These are phyloP conservation scores for Salix koriyanagi DNA, from an alignment of 345 rosid species.

Conservation along the genomic window DNA sequence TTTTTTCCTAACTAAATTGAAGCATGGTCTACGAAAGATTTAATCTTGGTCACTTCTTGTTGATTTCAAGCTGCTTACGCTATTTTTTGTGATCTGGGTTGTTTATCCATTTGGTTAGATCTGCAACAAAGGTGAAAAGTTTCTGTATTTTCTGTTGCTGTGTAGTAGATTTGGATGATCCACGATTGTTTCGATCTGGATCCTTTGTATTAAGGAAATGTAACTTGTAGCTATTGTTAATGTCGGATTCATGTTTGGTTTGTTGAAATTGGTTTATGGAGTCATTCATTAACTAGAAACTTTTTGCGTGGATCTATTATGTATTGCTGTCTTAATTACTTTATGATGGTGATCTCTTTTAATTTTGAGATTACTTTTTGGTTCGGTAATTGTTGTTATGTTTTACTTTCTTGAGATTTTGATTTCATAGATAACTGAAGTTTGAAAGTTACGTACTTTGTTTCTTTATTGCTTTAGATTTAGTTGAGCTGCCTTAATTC, in stretches of 20 bases:
- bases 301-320: conserved; percentile 2
- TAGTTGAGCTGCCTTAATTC: neutral
- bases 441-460: neutral
- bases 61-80: neutral
- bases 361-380: neutral
- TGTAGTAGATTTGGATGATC: neutral
- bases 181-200: conserved; percentile 20
- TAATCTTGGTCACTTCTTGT: neutral
- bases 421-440: neutral
- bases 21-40: neutral
- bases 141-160: neutral
- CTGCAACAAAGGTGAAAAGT: conserved; percentile 1
- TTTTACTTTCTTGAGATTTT: neutral
- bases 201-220: neutral
- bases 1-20: neutral
- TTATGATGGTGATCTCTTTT: neutral
- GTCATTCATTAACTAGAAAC: neutral
- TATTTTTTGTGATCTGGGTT: conserved; percentile 5
- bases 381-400: neutral
- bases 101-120: conserved; percentile 14
- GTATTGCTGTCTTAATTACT: neutral
- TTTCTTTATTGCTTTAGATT: neutral
- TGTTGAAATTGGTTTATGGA: neutral
- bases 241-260: neutral
- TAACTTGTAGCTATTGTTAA: neutral